phyloP scores from a whole-genome alignment of 805 yeast species.

The Saccharomycopsis fibuligera region DNA sequence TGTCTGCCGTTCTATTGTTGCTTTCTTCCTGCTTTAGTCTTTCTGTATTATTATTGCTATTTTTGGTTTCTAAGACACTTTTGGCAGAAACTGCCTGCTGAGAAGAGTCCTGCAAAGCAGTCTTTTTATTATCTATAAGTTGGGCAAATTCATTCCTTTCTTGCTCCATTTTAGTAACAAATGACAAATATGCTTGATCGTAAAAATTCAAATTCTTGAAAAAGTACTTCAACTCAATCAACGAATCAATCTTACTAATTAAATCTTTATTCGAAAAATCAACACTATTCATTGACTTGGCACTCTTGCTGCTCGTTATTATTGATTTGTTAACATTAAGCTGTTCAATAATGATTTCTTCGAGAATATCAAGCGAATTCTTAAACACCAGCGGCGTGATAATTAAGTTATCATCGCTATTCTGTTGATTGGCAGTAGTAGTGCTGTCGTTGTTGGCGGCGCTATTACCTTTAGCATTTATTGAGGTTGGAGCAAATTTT shows the following conservation, averaged over 20 bases:
- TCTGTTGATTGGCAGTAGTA: too few relatives aligned
- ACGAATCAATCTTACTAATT: slow-evolving; percentile 10
- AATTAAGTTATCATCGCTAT: neutral
- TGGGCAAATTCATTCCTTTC: neutral
- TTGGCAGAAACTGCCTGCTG: neutral
- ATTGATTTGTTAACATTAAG: slow-evolving; percentile 9
- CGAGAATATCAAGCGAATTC: slow-evolving; percentile 10
- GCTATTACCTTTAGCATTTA: neutral
- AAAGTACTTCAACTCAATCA: slow-evolving; percentile 14
- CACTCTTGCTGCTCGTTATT: neutral
- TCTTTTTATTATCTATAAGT: neutral
- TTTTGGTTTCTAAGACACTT: neutral
- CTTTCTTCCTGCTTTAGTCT: neutral
- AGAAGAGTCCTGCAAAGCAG: neutral
- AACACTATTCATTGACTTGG: slow-evolving; percentile 1
- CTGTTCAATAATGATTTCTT: slow-evolving; percentile 16
- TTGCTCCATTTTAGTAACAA: slow-evolving; percentile 4
- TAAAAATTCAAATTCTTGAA: slow-evolving; percentile 12
- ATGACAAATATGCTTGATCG: slow-evolving; percentile 10
- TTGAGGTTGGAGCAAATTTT: slow-evolving; percentile 8
- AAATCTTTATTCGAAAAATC: slow-evolving; percentile 3
- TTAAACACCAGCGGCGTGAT: slow-evolving; percentile 13
- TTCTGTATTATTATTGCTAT: neutral
- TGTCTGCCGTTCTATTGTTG: neutral
- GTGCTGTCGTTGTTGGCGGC: too few relatives aligned